Base-by-base conservation (phyloP, 148 eudicot genomes). In the Arbutus unedo region DNA sequence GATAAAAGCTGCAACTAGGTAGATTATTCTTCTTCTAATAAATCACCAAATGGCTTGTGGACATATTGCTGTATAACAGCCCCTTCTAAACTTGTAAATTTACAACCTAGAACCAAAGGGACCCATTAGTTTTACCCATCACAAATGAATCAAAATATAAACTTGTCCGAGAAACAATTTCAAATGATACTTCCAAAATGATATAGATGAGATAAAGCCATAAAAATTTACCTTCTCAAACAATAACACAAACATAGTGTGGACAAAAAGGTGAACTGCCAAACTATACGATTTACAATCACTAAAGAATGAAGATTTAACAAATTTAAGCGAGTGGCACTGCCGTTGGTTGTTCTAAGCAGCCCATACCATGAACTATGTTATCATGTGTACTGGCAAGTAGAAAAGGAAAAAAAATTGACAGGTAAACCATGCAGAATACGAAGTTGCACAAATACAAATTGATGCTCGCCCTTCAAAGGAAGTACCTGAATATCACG, bases 401-500 rank as follows among this genome's bases (percentile, higher is more conserved):
- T 6, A 48, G 7, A 48, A 64, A 10, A 10, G 23, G 21, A 23
- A 25, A 23, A 10, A 7, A 64, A 2, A 0, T 64, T 38, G 11
- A 64, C 15, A 64, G 41, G 71, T 25, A 38, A 41, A 70, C 68
- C 68, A 62, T 16, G 43, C 10, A 4, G 10, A 38, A 70, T 45
- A 70, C 5, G 5, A 8, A 77, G 66, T 77, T 77, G 59, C 66
- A 55, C 23, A 55, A 77, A 47, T 77, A 8, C 21, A 21, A 78
- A 48, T 44, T 78, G 38, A 78, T 18, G 31, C 16, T 78, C 68
- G 43, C 50, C 66, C 48, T 56, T 77, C 50, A 7, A 77, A 70
- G 68, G 31, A 74, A 76, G 62, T 82, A 90, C 92, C 90, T 88
- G 92, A 67, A 90, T 88, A 85, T 90, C 90, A 79, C 90, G 90